phyloP scores from a whole-genome alignment of 2,329 filamentous ascomycete species.

The Ophiostoma triangulosporum region DNA sequence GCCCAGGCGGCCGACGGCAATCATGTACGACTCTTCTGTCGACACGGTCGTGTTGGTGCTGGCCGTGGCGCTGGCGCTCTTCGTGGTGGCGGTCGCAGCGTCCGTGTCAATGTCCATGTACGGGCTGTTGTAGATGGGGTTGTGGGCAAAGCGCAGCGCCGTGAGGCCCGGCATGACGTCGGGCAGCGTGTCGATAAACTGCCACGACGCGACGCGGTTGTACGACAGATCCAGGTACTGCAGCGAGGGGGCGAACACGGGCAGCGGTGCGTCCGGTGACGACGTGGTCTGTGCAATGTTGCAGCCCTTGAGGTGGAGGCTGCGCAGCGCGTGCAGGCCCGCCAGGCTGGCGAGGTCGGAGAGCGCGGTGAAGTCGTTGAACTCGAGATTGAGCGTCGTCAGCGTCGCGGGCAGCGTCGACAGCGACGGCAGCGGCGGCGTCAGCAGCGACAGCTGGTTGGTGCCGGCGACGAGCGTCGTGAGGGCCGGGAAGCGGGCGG shows the following conservation, averaged over 20 bases:
- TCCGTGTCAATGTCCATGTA: slow-evolving; percentile 20
- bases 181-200: slow-evolving; percentile 57
- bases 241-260: slow-evolving; percentile 38
- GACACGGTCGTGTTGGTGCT: slow-evolving; percentile 14
- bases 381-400: slow-evolving; percentile 54
- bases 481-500: slow-evolving; percentile 39
- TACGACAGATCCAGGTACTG: slow-evolving; percentile 61
- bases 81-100: background rate
- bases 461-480: slow-evolving; percentile 37
- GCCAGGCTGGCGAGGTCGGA: slow-evolving; percentile 42
- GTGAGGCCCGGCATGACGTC: slow-evolving; percentile 57
- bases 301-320: slow-evolving; percentile 65
- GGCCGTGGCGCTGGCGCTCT: background rate
- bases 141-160: slow-evolving; percentile 68
- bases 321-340: slow-evolving; percentile 37
- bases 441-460: slow-evolving; percentile 41
- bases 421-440: slow-evolving; percentile 25
- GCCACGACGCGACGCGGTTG: slow-evolving; percentile 57
- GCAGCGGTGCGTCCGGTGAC: slow-evolving; percentile 14
- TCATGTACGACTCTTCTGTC: slow-evolving; percentile 76
- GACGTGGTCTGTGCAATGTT: slow-evolving; percentile 32
- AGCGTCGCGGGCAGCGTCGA: slow-evolving; percentile 36
- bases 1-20: slow-evolving; percentile 64
- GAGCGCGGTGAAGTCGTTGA: slow-evolving; percentile 52
- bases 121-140: slow-evolving; percentile 60